Evolutionary conservation across 2,329 filamentous ascomycete genomes (phyloP).

Genomic region (Calonectria fujianensis): DNA sequence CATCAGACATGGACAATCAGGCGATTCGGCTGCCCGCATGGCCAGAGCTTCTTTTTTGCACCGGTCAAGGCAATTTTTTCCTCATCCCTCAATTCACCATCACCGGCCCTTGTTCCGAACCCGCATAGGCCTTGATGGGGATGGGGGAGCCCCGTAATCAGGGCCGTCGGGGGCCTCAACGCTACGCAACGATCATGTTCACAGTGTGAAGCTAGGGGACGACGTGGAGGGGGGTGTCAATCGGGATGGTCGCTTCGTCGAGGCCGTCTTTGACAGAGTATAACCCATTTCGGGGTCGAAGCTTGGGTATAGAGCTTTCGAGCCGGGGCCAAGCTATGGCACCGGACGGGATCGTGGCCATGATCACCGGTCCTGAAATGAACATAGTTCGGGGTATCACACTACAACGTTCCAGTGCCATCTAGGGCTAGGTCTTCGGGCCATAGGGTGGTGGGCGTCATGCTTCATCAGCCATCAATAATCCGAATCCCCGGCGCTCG

Average conservation of each 20-base stretch:
- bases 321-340: constrained; percentile 47
- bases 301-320: constrained; percentile 37
- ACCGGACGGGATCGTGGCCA: constrained; percentile 36
- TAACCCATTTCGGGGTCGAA: constrained; percentile 37
- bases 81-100: constrained; percentile 32
- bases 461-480: constrained; percentile 30
- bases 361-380: constrained; percentile 41
- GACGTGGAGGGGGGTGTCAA: constrained; percentile 34
- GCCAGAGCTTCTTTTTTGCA: constrained; percentile 27
- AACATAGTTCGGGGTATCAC: constrained; percentile 41
- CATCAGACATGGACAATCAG: constrained; percentile 36
- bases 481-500: constrained; percentile 39
- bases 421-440: constrained; percentile 43
- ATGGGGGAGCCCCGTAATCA: constrained; percentile 14
- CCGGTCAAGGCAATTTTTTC: constrained; percentile 19
- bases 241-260: constrained; percentile 43
- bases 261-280: constrained; percentile 44
- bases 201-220: constrained; percentile 39
- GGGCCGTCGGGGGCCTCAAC: constrained; percentile 36
- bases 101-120: constrained; percentile 31
- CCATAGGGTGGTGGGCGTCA: constrained; percentile 35
- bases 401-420: constrained; percentile 37
- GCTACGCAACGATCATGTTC: constrained; percentile 36
- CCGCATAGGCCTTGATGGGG: constrained; percentile 24
- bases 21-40: constrained; percentile 37